Evolutionary conservation across 305 asterid genomes (phyloP), one percentile per base, ranked within the genome.

Genomic region (Solanum hybrid): DNA sequence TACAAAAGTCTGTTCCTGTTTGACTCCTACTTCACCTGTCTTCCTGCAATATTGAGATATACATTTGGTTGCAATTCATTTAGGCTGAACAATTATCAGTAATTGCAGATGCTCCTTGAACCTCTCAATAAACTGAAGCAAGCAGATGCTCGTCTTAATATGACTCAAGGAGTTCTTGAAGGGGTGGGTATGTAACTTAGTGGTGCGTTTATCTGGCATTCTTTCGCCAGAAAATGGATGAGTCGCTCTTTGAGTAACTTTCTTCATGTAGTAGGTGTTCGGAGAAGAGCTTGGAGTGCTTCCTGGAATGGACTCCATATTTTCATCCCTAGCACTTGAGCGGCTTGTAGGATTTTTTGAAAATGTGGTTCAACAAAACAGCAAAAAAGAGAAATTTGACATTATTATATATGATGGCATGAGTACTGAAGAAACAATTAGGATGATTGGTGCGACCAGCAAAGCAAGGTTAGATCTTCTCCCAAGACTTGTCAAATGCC

Each of bases 151-250:
- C 96, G 93, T 79, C 95, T 97, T 86, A 95, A 96, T 92, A 88
- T 97, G 95, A 96, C 99, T 46, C 99, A 97, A 92, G 99, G 98
- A 92, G 95, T 96, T 94, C 97, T 97, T 88, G 98, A 96, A 94
- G 98, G 97, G 98, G 99, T 97, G 93, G 98, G 98, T 95, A 93
- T 89, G 96, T 95, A 86, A 90, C 91, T 60, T 42, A 84, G 22
- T 84, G 75, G 42, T 51, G 87, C 22, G 1, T 8, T 8, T 27
- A 46, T 51, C 87, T 84, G 75, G 20, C 20, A 7, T 84, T 51
- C 75, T 84, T 84, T 84, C 4, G 31, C 75, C 75, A 84, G 75
- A 40, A 88, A 24, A 88, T 51, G 84, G 42, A 78, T 78, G 77
- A 34, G 34, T 51, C 29, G 1, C 51, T 88, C 78, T 88, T 88